Percentiles rank a stretch among this genome's conserved stretches.
phyloP scores from a whole-genome alignment of 306 rosid genomes.

The Prosopis cineraria region DNA sequence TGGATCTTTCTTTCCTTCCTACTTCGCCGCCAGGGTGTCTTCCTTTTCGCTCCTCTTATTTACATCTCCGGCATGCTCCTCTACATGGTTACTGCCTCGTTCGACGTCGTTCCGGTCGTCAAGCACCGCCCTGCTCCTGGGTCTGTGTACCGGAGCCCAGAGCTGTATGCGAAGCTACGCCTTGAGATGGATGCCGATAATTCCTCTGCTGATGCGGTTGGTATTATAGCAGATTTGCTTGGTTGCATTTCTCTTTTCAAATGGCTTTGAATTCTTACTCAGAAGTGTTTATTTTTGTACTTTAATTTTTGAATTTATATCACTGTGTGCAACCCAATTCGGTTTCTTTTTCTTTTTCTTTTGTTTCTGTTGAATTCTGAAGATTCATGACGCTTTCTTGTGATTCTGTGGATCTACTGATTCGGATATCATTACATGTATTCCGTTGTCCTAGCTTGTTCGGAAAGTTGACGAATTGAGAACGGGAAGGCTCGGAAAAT shows the following conservation, averaged over 20 bases:
- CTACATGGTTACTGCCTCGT: slow-evolving; percentile 80
- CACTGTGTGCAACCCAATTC: neutral
- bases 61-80: slow-evolving; percentile 83
- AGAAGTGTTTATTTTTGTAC: neutral
- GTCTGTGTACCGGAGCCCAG: slow-evolving; percentile 80
- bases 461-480: neutral
- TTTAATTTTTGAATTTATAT: neutral
- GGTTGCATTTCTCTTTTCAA: slow-evolving; percentile 14
- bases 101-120: slow-evolving; percentile 73
- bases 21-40: slow-evolving; percentile 86
- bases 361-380: slow-evolving; percentile 12
- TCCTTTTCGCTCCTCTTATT: slow-evolving; percentile 81
- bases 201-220: slow-evolving; percentile 78
- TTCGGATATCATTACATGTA: slow-evolving; percentile 22
- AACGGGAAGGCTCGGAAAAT: neutral
- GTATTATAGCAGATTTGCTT: slow-evolving; percentile 15
- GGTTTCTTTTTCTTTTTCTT: neutral
- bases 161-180: slow-evolving; percentile 64
- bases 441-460: neutral
- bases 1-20: slow-evolving; percentile 76
- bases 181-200: slow-evolving; percentile 74
- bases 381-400: slow-evolving; percentile 3
- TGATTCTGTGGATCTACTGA: neutral
- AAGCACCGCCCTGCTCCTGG: slow-evolving; percentile 75
- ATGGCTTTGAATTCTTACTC: neutral